Conservation (phyloP, 495 filamentous ascomycete genomes). For the Lichenothelia convexa region DNA sequence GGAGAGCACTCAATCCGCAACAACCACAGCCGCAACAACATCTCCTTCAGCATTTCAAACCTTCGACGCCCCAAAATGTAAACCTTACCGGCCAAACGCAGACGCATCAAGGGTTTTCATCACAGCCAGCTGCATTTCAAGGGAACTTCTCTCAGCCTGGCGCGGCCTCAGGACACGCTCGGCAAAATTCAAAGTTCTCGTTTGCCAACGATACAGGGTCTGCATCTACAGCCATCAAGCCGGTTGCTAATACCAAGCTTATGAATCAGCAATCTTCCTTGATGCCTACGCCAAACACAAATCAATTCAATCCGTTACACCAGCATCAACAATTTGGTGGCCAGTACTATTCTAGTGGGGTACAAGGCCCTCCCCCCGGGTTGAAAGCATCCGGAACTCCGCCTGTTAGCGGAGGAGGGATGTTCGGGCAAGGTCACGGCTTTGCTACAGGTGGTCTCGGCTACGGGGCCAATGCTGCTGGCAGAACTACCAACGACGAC, state of each 20-base stretch:
- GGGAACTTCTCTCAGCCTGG: constrained; percentile 33
- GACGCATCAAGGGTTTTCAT: constrained; percentile 20
- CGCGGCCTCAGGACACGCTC: constrained; percentile 51
- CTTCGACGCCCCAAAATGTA: constrained; percentile 31
- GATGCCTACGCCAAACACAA: constrained; percentile 41
- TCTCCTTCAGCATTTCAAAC: constrained; percentile 35
- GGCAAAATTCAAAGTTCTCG: constrained; percentile 74
- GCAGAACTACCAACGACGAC: constrained; percentile 58
- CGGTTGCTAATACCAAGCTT: constrained; percentile 63
- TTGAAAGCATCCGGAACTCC: constrained; percentile 88
- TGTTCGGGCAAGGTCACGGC: constrained; percentile 60
- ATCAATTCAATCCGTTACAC: constrained; percentile 30
- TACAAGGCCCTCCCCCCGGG: constrained; percentile 86
- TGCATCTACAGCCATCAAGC: constrained; percentile 53
- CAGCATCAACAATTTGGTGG: constrained; percentile 36
- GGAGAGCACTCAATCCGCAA: constrained; percentile 59
- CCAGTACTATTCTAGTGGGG: constrained; percentile 46
- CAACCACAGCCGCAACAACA: constrained; percentile 62
- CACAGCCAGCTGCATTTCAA: constrained; percentile 28
- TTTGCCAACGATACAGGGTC: constrained; percentile 62
- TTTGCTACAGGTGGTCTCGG: constrained; percentile 50
- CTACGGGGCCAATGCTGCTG: constrained; percentile 42
- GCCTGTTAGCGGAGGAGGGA: constrained; percentile 56
- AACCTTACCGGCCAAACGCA: constrained; percentile 41
- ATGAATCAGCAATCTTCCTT: constrained; percentile 78